Conservation (phyloP, 2,329 filamentous ascomycete genomes). For the Endocalyx cinctus region DNA sequence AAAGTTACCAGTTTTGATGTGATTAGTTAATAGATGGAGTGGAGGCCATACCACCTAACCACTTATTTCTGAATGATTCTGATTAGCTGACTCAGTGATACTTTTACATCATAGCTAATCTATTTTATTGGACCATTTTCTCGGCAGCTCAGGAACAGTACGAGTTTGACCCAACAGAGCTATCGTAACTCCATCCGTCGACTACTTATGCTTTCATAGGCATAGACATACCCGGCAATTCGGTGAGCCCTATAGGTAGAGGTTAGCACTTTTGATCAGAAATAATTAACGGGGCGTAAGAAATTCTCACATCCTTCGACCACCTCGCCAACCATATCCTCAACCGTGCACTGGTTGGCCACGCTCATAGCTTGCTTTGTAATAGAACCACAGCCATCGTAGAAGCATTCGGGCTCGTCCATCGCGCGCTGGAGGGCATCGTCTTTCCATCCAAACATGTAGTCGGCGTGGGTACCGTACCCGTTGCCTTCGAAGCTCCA, state of each 20-base stretch:
- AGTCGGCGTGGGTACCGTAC: constrained; percentile 32
- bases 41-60: too few relatives aligned
- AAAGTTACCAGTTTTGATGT: too few relatives aligned
- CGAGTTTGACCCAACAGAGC: too few relatives aligned
- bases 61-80: too few relatives aligned
- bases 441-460: constrained; percentile 31
- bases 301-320: constrained; percentile 27
- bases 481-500: constrained; percentile 30
- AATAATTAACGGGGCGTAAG: neutral
- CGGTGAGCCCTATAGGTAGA: constrained; percentile 13
- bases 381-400: constrained; percentile 29
- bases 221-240: constrained; percentile 16
- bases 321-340: constrained; percentile 24
- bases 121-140: too few relatives aligned
- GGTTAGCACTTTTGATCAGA: neutral
- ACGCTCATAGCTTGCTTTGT: constrained; percentile 25
- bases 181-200: too few relatives aligned
- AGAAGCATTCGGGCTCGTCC: constrained; percentile 38
- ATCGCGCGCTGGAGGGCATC: constrained; percentile 30
- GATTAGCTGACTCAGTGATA: too few relatives aligned
- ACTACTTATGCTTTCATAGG: too few relatives aligned
- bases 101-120: too few relatives aligned
- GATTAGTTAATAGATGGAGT: too few relatives aligned
- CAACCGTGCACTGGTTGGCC: constrained; percentile 27
- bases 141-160: too few relatives aligned